Evolutionary conservation across 495 filamentous ascomycete species (phyloP).

Genomic region (Aspergillus indologenus): DNA sequence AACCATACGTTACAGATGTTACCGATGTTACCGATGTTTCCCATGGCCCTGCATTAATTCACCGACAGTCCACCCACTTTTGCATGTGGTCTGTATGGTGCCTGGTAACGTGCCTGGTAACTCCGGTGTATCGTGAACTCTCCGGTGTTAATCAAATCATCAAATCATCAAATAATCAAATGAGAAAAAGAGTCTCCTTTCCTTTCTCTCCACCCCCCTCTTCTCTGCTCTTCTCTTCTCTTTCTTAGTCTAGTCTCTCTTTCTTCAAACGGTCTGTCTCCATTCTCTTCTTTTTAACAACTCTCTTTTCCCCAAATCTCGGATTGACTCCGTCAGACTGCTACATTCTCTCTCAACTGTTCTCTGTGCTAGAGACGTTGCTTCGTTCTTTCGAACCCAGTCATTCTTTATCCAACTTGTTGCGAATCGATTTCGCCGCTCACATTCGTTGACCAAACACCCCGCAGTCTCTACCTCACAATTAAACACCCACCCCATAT

Average conservation of each 20-base stretch:
- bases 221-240: neutral
- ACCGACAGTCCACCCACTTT: too few relatives aligned
- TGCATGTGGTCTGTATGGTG: too few relatives aligned
- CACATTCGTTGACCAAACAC: conserved; percentile 20
- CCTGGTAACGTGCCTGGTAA: conserved; percentile 7
- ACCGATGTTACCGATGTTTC: too few relatives aligned
- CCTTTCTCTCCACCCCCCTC: neutral
- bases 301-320: conserved; percentile 18
- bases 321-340: conserved; percentile 18
- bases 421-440: conserved; percentile 51
- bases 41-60: too few relatives aligned
- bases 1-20: too few relatives aligned
- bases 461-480: conserved; percentile 5
- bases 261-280: neutral
- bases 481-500: too few relatives aligned
- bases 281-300: conserved; percentile 18
- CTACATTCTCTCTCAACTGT: conserved; percentile 25
- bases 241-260: conserved; percentile 6
- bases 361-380: conserved; percentile 31
- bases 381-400: conserved; percentile 30
- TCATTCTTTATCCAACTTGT: conserved; percentile 36
- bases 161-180: neutral
- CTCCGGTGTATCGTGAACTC: neutral
- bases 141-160: conserved; percentile 16
- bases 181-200: neutral